Evolutionary conservation across 495 filamentous ascomycete species (phyloP), one percentile per base, ranked within the genome.

Genomic region (Annulohypoxylon stygium): DNA sequence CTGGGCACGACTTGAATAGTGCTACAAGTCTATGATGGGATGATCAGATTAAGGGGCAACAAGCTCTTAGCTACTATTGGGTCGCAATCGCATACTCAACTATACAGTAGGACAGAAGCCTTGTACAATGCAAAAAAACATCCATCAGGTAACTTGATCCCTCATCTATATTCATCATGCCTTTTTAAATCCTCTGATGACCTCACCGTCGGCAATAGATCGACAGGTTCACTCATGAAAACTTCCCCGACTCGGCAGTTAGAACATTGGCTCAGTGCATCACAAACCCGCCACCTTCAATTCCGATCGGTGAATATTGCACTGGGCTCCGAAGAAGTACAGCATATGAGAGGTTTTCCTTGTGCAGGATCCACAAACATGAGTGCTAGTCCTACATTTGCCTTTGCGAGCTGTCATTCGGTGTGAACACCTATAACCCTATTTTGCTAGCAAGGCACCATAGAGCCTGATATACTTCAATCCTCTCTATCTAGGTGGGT

Each of bases 301-400:
- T 64, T 54, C 72, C 72, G 72, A 70, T 70, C 72, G 72, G 72
- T 67, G 67, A 70, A 75, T 70, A 75, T 47, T 36, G 45, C 11
- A 53, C 47, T 54, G 58, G 18, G 34, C 51, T 59, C 67, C 67
- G 63, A 37, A 33, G 66, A 66, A 37, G 63, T 58, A 67, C 67
- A 61, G 50, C 63, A 67, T 34, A 30, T 67, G 72, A 67, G 63
- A 70, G 63, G 23, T 66, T 67, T 70, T 67, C 63, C 67, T 57
- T 62, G 67, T 62, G 63, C 14, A 37, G 66, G 71, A 65, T 59
- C 61, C 62, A 63, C 62, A 75, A 55, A 57, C 36, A 36, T 63
- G 36, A 20, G 34, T 26, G 54, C 47, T 54, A 47, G 63, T 64
- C 58, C 57, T 47, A 66, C 48, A 64, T 30, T 25, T 54, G 33